These are phyloP conservation scores for Fusarium udum DNA, from an alignment of 2,329 filamentous ascomycete species.

Conservation along the genomic window DNA sequence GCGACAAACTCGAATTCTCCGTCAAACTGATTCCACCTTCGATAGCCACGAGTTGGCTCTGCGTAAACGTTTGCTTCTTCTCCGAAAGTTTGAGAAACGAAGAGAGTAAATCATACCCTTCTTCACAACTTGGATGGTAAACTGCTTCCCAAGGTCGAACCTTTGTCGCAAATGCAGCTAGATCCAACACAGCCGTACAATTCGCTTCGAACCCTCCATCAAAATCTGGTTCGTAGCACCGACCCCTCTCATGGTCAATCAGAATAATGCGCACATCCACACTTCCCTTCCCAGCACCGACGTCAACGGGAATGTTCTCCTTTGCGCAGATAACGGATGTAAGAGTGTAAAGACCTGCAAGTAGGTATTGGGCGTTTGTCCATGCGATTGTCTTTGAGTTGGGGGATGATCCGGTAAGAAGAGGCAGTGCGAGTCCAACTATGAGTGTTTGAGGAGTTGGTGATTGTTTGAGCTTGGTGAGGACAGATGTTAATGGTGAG, in stretches of 20 bases:
- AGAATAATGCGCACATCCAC: constrained; percentile 81
- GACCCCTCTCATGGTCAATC: constrained; percentile 66
- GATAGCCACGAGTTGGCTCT: constrained; percentile 62
- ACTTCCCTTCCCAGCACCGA: constrained; percentile 64
- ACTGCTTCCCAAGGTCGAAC: constrained; percentile 71
- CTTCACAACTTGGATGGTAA: constrained; percentile 73
- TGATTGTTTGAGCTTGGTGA: constrained; percentile 56
- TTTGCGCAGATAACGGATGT: constrained; percentile 76
- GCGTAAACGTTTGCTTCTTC: constrained; percentile 56
- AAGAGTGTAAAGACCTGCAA: constrained; percentile 82
- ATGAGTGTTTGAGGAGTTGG: constrained; percentile 52
- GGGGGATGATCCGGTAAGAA: constrained; percentile 63
- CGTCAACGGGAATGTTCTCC: constrained; percentile 68
- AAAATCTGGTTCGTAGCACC: constrained; percentile 46
- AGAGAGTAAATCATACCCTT: constrained; percentile 67
- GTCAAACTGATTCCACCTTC: constrained; percentile 61
- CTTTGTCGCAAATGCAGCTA: constrained; percentile 61
- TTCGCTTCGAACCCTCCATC: constrained; percentile 54
- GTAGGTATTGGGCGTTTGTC: constrained; percentile 73
- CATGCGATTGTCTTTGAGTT: constrained; percentile 64
- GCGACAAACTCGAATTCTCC: background rate
- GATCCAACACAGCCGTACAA: constrained; percentile 58
- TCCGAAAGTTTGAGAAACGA: constrained; percentile 60
- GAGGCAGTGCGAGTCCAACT: constrained; percentile 69
- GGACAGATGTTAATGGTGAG: constrained; percentile 63